phyloP scores from a whole-genome alignment of 495 filamentous ascomycete species.

The Daldinia vernicosa region DNA sequence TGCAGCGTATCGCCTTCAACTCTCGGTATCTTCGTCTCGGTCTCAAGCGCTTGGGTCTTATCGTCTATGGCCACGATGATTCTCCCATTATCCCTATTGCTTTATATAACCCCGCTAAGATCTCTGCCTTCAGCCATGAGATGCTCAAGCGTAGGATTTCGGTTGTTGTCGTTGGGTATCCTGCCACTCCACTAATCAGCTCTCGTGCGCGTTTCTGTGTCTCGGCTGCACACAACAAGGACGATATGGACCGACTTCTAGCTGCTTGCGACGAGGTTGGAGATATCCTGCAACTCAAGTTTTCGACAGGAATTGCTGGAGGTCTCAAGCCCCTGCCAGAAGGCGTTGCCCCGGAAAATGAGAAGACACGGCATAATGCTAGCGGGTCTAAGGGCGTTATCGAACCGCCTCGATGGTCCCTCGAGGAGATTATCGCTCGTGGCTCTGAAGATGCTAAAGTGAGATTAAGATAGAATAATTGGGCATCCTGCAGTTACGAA shows the following conservation, averaged over 20 bases:
- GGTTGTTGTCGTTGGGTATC: constrained; percentile 98
- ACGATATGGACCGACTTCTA: constrained; percentile 91
- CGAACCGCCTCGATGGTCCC: constrained; percentile 78
- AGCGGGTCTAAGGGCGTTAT: constrained; percentile 61
- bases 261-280: constrained; percentile 92
- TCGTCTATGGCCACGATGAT: constrained; percentile 96
- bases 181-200: constrained; percentile 93
- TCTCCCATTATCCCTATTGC: constrained; percentile 94
- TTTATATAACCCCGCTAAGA: constrained; percentile 96
- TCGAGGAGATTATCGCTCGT: constrained; percentile 80
- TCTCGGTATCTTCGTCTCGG: constrained; percentile 96
- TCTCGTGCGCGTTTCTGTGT: constrained; percentile 96
- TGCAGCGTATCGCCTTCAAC: constrained; percentile 98
- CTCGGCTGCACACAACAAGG: constrained; percentile 95
- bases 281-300: constrained; percentile 92
- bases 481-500: constrained; percentile 14
- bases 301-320: constrained; percentile 91
- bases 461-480: constrained; percentile 62
- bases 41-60: constrained; percentile 95
- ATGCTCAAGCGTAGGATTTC: constrained; percentile 98
- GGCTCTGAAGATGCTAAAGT: constrained; percentile 83
- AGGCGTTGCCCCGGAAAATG: constrained; percentile 72
- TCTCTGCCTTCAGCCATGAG: constrained; percentile 97
- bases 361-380: constrained; percentile 73
- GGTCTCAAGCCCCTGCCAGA: constrained; percentile 78